phyloP scores from a whole-genome alignment of 2,329 filamentous ascomycete species.

The Fusarium oxysporum region DNA sequence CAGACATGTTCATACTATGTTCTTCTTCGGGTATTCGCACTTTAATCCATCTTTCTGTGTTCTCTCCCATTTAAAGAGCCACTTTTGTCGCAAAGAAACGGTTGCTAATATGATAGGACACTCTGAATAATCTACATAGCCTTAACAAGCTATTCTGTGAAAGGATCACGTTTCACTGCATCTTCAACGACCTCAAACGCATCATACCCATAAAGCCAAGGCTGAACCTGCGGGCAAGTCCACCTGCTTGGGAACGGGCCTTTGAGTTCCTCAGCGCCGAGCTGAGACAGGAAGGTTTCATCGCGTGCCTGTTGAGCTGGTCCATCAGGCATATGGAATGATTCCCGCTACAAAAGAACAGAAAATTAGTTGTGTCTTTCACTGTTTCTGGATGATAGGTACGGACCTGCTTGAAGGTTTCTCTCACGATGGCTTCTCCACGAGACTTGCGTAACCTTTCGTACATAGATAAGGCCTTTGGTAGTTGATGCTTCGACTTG shows the following conservation, averaged over 20 bases:
- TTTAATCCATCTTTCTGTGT: too few relatives aligned
- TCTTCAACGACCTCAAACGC: background rate
- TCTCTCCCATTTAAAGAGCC: too few relatives aligned
- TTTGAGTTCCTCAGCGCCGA: background rate
- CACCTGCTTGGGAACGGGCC: background rate
- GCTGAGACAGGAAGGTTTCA: background rate
- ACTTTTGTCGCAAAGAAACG: too few relatives aligned
- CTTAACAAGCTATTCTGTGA: fast-evolving
- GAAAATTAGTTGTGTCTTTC: background rate
- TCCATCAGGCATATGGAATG: slow-evolving; percentile 59
- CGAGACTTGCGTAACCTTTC: slow-evolving; percentile 60
- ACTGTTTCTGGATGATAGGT: too few relatives aligned
- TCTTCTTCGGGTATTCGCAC: too few relatives aligned
- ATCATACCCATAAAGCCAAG: background rate
- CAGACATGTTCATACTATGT: too few relatives aligned
- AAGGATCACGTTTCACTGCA: background rate
- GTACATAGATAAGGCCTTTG: slow-evolving; percentile 58
- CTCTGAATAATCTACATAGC: fast-evolving
- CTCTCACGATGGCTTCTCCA: slow-evolving; percentile 66
- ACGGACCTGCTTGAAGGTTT: slow-evolving; percentile 64
- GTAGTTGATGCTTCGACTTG: slow-evolving; percentile 57
- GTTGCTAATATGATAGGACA: too few relatives aligned
- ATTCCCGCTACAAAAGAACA: slow-evolving; percentile 53
- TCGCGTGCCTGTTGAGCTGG: background rate
- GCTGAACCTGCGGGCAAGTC: background rate